Base-by-base conservation (phyloP, 805 yeast species). In the Debaryomyces prosopidis region DNA sequence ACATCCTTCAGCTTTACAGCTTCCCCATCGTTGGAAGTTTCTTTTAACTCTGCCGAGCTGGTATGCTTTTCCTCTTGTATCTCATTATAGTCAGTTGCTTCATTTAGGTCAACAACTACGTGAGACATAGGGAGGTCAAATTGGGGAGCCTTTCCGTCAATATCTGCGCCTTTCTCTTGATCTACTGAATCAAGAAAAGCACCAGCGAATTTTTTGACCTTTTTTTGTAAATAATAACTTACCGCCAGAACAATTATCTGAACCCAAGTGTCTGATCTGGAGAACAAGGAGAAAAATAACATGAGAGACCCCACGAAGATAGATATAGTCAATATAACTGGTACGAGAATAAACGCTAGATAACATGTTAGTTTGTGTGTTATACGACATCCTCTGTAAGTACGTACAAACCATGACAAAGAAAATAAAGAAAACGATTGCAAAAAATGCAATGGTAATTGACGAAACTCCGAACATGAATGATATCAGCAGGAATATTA, bases 401-500 rank as follows among this genome's bases (percentile, higher is more conserved):
- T 42, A 52, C 58, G 20, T 43, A 54, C 57, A 49, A 17, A 51
- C 42, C 4, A 51, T 15, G 26, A 50, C 27, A 35, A 52, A 51
- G 6, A 42, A 23, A 8, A 28, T 16, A 14, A 52, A 34, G 20
- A 45, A 44, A 10, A 47, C 23, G 9, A 44, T 19, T 9, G 46
- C 46, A 23, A 45, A 36, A 38, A 52, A 27, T 10, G 48, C 43
- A 27, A 48, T 36, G 1, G 45, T 49, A 17, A 50, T 26, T 17
- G 55, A 43, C 10, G 56, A 49, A 35, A 55, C 35, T 9, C 57
- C 55, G 35, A 54, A 44, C 58, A 54, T 28, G 33, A 18, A 12
- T 20, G 36, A 5, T 6, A 11, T 20, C 16, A 31, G n/a, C 26
- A 23, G 18, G 9, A 28, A 15, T 6, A 14, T 10, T 10, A 33